These are phyloP conservation scores for Cubamyces sp. DNA, from an alignment of 768 basidiomycete species.

Conservation along the genomic window DNA sequence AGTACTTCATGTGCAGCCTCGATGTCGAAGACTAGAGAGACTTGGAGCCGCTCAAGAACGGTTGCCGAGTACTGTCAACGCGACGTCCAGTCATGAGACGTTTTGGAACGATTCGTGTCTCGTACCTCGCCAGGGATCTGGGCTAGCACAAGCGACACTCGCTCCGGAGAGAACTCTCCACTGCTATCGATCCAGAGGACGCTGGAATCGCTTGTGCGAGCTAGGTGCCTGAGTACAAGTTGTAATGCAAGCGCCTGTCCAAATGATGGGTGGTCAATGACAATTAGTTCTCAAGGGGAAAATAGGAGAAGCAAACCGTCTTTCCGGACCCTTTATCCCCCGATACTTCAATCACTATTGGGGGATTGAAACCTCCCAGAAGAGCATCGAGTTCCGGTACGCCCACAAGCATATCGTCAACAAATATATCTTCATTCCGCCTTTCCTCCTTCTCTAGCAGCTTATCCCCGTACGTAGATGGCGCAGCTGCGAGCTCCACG, in stretches of 20 bases:
- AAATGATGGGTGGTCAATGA: neutral
- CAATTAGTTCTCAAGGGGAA: neutral
- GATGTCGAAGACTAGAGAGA: constrained; percentile 62
- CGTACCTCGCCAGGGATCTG: constrained; percentile 5
- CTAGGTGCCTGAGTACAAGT: constrained; percentile 57
- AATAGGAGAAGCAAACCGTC: constrained; percentile 50
- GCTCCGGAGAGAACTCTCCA: constrained; percentile 64
- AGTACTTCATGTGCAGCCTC: constrained; percentile 57
- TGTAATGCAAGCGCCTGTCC: constrained; percentile 65
- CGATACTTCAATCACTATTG: constrained; percentile 67
- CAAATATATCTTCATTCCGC: constrained; percentile 14
- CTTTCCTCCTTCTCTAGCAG: constrained; percentile 29
- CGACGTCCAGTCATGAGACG: too few relatives aligned
- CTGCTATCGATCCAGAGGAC: constrained; percentile 76
- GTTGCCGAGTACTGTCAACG: constrained; percentile 33
- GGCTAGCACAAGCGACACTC: constrained; percentile 36
- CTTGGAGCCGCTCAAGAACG: constrained; percentile 58
- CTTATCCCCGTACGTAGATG: constrained; percentile 40
- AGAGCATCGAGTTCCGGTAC: constrained; percentile 55
- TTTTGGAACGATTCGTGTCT: constrained; percentile 19
- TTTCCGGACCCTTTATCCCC: constrained; percentile 70
- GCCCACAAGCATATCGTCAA: constrained; percentile 36
- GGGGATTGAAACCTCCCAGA: constrained; percentile 52
- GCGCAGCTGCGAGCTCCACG: constrained; percentile 47
- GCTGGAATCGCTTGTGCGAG: constrained; percentile 38